Evolutionary conservation across 2,329 filamentous ascomycete species (phyloP), one percentile per base, ranked within the genome.

Genomic region (Arthroderma uncinatum): DNA sequence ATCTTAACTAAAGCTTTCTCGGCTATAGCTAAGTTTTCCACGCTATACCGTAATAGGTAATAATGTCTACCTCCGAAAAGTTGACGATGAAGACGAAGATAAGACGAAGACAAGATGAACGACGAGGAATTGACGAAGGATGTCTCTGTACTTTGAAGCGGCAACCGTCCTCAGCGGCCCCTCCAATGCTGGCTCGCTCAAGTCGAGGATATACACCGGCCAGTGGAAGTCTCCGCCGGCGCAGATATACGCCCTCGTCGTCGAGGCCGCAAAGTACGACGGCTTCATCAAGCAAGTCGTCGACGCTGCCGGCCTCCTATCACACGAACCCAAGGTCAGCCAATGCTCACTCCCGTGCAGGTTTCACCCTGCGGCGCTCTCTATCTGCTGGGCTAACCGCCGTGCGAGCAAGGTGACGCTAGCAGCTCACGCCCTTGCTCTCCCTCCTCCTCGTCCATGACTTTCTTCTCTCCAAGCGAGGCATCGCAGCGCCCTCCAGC

Each of bases 61-160:
- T n/a, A n/a, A n/a, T n/a, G 28, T 30, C 7, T 30, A 4, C 4
- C 3, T 30, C 28, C 3, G 7, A 30, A 30, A 30, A 30, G 28
- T 30, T 7, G 28, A 30, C 3, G 28, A 30, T 4, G 7, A 30
- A 7, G 28, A 30, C 3, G 4, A 30, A 53, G 6, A n/a, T 12
- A 23, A 28, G 16, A 53, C 1, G 28, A 53, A 34, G 25, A 52
- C 6, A n/a, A 33, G 47, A 30, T 23, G 9, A n/a, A 50, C 8
- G 14, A 9, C 19, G 21, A 42, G 39, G 39, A 21, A 19, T 8
- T 14, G 39, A 42, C 8, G n/a, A 21, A n/a, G 9, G 33, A 97
- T 97, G 92, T 95, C 91, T 52, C 85, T 98, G 57, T 98, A 98
- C 71, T 87, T 95, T 70, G 93, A 97, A 75, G 87, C 91, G 5